Percentiles rank a stretch among this genome's conserved stretches.
phyloP scores from a whole-genome alignment of 192 early-diverging fungal genomes.

The Podila epicladia region DNA sequence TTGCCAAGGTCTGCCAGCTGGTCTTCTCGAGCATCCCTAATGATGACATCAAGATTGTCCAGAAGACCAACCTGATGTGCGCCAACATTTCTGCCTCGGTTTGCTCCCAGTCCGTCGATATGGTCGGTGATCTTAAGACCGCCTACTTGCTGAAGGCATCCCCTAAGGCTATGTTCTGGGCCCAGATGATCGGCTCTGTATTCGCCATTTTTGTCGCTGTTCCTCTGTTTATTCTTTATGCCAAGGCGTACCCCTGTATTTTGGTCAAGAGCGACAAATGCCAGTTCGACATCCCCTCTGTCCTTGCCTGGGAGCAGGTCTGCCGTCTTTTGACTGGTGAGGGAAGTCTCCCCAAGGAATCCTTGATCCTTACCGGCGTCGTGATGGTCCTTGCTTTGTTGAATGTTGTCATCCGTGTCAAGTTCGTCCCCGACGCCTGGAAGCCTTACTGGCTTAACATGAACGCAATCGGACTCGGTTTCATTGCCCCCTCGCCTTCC shows the following conservation, averaged over 20 bases:
- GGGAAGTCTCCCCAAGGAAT: conserved; percentile 45
- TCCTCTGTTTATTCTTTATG: conserved; percentile 68
- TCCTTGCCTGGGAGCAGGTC: conserved; percentile 56
- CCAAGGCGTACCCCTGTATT: conserved; percentile 73
- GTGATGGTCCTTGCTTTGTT: conserved; percentile 48
- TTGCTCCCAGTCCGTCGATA: conserved; percentile 70
- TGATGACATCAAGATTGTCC: conserved; percentile 43
- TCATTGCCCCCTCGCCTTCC: conserved; percentile 59
- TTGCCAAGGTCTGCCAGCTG: conserved; percentile 74
- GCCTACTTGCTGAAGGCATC: conserved; percentile 70
- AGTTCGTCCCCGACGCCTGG: conserved; percentile 61
- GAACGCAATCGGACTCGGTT: conserved; percentile 64
- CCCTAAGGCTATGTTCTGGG: conserved; percentile 71
- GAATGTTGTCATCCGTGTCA: conserved; percentile 49
- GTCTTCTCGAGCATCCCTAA: conserved; percentile 68
- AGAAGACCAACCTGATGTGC: conserved; percentile 67
- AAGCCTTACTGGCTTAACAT: conserved; percentile 66
- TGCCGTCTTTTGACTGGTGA: conserved; percentile 55
- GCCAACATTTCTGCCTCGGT: conserved; percentile 68
- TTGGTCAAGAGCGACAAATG: conserved; percentile 34
- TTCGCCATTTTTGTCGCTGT: conserved; percentile 66
- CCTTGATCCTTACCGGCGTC: conserved; percentile 57
- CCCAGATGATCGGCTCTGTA: conserved; percentile 69
- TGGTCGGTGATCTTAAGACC: conserved; percentile 80
- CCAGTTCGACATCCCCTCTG: conserved; percentile 51